These are phyloP conservation scores for Seminavis robusta DNA, from an alignment of 108 stramenopile genomes.

Conservation along the genomic window DNA sequence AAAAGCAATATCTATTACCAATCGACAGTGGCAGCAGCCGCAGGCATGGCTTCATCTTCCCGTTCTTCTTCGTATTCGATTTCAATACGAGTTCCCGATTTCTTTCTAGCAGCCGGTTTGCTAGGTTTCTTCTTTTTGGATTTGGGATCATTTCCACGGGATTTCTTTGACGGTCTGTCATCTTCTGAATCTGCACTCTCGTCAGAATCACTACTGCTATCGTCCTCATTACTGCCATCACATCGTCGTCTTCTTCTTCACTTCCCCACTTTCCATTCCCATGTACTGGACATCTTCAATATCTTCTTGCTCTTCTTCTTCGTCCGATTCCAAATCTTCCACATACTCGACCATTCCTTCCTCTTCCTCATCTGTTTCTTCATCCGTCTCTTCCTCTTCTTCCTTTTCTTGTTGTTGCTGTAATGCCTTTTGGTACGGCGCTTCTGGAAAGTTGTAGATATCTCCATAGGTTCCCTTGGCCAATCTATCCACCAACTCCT, in stretches of 20 bases:
- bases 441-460: conserved; percentile 96
- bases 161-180: conserved; percentile 15
- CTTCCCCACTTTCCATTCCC: conserved; percentile 61
- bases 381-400: conserved; percentile 62
- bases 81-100: conserved; percentile 62
- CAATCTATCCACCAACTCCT: conserved; percentile 92
- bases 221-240: conserved; percentile 37
- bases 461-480: conserved; percentile 95
- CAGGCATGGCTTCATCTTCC: conserved; percentile 36
- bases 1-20: too few species aligned
- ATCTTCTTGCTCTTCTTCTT: conserved; percentile 63
- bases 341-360: conserved; percentile 65
- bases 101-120: conserved; percentile 22
- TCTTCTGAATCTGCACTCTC: conserved; percentile 14
- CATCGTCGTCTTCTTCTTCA: conserved; percentile 19
- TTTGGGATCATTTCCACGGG: neutral
- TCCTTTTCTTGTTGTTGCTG: conserved; percentile 65
- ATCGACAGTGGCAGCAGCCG: too few species aligned
- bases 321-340: conserved; percentile 80
- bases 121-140: conserved; percentile 26
- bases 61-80: conserved; percentile 88
- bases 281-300: conserved; percentile 76
- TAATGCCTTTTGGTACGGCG: conserved; percentile 77
- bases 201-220: conserved; percentile 34
- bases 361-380: conserved; percentile 43